A percentile compares a stretch with the other conserved stretches of the same genome.
phyloP scores from a whole-genome alignment of 164 flowering plant genomes.

The Platanus orientalis region DNA sequence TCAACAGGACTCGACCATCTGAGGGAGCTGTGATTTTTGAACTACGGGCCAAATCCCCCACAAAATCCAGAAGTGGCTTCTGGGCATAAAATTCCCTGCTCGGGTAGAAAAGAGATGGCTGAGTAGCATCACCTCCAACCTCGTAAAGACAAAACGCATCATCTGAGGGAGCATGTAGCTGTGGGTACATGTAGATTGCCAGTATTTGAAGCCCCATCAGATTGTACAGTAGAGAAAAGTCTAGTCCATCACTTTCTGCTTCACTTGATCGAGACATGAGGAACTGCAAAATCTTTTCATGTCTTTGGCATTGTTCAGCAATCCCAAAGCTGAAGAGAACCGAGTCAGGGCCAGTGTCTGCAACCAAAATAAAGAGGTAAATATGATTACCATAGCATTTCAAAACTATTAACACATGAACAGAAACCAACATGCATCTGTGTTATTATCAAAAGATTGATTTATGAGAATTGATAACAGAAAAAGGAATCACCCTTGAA shows the following conservation, averaged over 20 bases:
- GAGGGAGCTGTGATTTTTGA: slow-evolving; percentile 36
- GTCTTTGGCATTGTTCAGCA: slow-evolving; percentile 46
- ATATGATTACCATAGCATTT: background rate
- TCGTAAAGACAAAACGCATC: slow-evolving; percentile 16
- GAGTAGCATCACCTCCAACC: slow-evolving; percentile 9
- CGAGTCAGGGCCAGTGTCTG: slow-evolving; percentile 38
- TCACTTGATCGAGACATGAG: slow-evolving; percentile 42
- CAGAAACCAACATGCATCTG: background rate
- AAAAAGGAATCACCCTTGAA: background rate
- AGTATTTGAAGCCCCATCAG: slow-evolving; percentile 39
- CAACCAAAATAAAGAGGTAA: slow-evolving; percentile 12
- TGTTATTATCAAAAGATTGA: background rate
- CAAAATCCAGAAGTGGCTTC: slow-evolving; percentile 39
- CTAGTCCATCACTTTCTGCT: slow-evolving; percentile 29
- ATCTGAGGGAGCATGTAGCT: slow-evolving; percentile 14
- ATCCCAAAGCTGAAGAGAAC: slow-evolving; percentile 47
- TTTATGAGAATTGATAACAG: background rate
- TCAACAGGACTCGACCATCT: slow-evolving; percentile 40
- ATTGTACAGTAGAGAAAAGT: slow-evolving; percentile 40
- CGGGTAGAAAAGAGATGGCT: slow-evolving; percentile 36
- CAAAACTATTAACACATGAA: background rate
- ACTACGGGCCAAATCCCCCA: slow-evolving; percentile 35
- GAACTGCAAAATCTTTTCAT: slow-evolving; percentile 47
- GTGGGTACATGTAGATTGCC: slow-evolving; percentile 19
- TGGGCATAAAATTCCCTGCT: slow-evolving; percentile 23